Percentiles rank a stretch among this genome's conserved stretches.
phyloP scores from a whole-genome alignment of 164 flowering plant species.

The Tetrastigma voinierianum region DNA sequence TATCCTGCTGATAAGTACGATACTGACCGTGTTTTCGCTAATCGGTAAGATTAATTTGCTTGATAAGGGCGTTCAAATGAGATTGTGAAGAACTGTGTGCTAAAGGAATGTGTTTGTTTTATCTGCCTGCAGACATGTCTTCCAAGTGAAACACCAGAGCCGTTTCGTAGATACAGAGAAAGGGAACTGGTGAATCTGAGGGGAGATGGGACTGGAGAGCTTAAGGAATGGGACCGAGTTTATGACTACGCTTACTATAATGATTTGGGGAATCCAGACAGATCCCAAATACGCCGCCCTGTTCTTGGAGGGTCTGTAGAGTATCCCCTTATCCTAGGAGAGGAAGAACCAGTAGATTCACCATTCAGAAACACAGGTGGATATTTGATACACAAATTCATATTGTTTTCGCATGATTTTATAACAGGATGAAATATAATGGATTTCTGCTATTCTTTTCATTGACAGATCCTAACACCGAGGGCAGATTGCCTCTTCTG shows the following conservation, averaged over 20 bases:
- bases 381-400: neutral
- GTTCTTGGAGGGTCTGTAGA: conserved; percentile 75
- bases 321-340: conserved; percentile 90
- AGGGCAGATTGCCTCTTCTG: conserved; percentile 42
- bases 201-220: conserved; percentile 71
- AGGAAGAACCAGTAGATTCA: conserved; percentile 72
- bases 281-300: conserved; percentile 45
- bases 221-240: conserved; percentile 74
- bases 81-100: no score
- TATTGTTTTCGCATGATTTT: no score
- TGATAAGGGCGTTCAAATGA: neutral
- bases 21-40: conserved; percentile 45
- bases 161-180: conserved; percentile 49
- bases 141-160: conserved; percentile 63
- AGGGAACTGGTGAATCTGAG: conserved; percentile 62
- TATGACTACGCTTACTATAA: conserved; percentile 86
- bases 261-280: conserved; percentile 77
- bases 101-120: neutral
- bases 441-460: no score
- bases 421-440: no score
- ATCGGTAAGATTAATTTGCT: conserved; percentile 33
- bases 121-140: conserved; percentile 53
- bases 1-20: conserved; percentile 46
- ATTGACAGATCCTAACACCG: conserved; percentile 40
- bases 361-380: conserved; percentile 49